Base-by-base conservation (phyloP, 768 basidiomycete species). In the Rhizopogon rudus region DNA sequence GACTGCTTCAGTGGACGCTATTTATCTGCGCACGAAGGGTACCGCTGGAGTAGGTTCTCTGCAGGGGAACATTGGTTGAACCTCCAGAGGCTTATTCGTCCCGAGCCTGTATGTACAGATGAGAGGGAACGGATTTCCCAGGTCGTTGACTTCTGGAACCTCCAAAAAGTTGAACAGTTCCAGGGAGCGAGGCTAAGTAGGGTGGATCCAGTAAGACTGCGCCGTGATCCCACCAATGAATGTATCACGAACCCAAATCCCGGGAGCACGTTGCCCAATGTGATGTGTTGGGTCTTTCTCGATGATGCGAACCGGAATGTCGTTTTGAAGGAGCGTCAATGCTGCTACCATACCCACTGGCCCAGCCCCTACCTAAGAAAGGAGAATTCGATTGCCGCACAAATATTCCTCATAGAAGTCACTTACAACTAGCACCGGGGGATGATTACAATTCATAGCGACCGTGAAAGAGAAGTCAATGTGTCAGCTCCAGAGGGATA, bases 101-200 rank as follows among this genome's bases (percentile, higher is more conserved):
- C 39, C 45, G 6, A n/a, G 57, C 40, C 70, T 64, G 59, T 76
- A 77, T 48, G 63, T 64, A 22, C 71, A 67, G 2, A 70, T 69
- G 2, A 61, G 61, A 20, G 65, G 62, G 7, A 66, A 60, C 2
- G 58, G 52, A 35, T 67, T 71, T 10, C 69, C 67, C n/a, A 43
- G 54, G 33, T 70, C 63, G 41, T 71, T 31, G 12, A 77, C 65
- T 13, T 75, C 66, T 37, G 73, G 71, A 41, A 75, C 67, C 14
- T 75, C 7, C 29, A 29, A 29, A 29, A 29, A 29, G 29, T 29
- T 29, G 29, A 29, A 29, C 29, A 29, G 29, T 59, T 79, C 76
- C 7, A 74, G 60, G 2, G 77, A 69, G 9, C 77, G 73, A 13
- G 76, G 77, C 75, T 78, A 56, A 40, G n/a, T 40, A 46, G 39